phyloP scores from a whole-genome alignment of 768 basidiomycete genomes.

The Lactifluus pinguis region DNA sequence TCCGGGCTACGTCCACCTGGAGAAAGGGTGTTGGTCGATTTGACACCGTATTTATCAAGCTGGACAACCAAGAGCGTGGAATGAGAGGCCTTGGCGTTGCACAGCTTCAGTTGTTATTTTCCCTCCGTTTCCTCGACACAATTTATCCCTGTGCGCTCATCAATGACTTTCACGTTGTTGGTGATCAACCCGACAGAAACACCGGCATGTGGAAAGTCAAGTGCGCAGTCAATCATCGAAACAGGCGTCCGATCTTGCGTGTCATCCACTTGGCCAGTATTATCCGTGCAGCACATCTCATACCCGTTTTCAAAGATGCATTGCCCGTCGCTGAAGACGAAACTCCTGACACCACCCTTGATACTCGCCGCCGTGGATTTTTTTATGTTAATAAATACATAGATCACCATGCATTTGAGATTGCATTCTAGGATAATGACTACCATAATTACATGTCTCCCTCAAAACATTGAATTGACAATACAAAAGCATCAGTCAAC shows the following conservation, averaged over 20 bases:
- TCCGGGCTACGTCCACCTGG: no score
- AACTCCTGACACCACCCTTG: no score
- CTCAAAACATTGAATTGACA: no score
- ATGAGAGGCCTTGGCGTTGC: not conserved
- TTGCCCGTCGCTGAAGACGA: no score
- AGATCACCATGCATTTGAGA: no score
- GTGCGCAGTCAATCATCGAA: no score
- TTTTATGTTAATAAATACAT: not conserved
- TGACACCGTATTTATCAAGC: no score
- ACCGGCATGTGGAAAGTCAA: not conserved
- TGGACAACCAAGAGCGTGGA: not conserved
- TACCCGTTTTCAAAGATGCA: not conserved
- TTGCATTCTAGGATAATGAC: not conserved
- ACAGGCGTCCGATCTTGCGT: not conserved
- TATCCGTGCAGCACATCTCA: not conserved
- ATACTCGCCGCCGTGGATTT: no score
- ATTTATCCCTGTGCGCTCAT: not conserved
- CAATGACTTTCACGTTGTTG: not conserved
- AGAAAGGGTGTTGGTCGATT: no score
- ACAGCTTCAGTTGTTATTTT: not conserved
- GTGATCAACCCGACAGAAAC: not conserved
- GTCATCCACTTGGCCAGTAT: not conserved
- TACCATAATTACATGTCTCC: no score
- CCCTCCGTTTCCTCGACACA: not conserved
- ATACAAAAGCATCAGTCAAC: no score